phyloP scores from a whole-genome alignment of 169 alveolate genomes.

The Plasmodium cynomolgi region DNA sequence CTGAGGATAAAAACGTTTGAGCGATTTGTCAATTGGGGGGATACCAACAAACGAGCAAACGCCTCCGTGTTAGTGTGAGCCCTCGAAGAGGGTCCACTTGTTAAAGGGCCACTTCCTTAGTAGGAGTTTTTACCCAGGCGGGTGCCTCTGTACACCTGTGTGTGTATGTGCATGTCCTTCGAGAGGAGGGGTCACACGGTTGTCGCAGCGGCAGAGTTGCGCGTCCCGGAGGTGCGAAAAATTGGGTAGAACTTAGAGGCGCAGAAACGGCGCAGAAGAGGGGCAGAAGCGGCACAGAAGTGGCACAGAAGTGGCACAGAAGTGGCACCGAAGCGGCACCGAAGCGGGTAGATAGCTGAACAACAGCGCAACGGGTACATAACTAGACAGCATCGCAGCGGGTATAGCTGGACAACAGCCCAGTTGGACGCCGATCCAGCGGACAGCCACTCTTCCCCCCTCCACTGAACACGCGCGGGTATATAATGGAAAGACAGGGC shows the following conservation, averaged over 20 bases:
- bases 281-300: too few relatives aligned
- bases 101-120: neutral
- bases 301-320: too few relatives aligned
- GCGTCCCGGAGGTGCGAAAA: neutral
- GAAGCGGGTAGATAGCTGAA: too few relatives aligned
- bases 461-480: neutral
- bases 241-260: neutral
- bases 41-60: neutral
- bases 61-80: neutral
- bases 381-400: too few relatives aligned
- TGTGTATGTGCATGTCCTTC: neutral
- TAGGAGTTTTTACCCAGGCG: neutral
- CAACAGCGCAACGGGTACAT: too few relatives aligned
- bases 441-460: neutral
- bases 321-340: too few relatives aligned
- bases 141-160: neutral
- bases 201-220: neutral
- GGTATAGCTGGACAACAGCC: neutral
- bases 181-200: neutral
- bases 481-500: slow-evolving; percentile 20
- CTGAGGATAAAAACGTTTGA: neutral
- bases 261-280: neutral
- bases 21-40: neutral
- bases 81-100: neutral
- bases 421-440: neutral